These are phyloP conservation scores for Rosa hybrid DNA, from an alignment of 331 rosid genomes.

Conservation along the genomic window DNA sequence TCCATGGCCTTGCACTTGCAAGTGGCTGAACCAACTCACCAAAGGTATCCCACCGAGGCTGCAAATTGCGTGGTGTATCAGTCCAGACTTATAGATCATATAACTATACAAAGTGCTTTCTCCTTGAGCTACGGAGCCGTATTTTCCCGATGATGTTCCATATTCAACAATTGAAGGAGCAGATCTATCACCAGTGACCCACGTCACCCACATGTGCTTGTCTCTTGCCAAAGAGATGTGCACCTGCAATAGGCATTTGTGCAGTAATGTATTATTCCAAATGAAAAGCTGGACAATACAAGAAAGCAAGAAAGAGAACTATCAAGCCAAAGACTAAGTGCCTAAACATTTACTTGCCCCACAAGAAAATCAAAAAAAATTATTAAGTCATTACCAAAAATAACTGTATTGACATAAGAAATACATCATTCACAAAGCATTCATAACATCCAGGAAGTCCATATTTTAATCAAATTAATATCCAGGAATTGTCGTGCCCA, in stretches of 20 bases:
- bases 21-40: slow-evolving; percentile 92
- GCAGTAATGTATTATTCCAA: slow-evolving; percentile 8
- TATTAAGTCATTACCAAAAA: neutral
- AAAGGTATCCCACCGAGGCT: slow-evolving; percentile 52
- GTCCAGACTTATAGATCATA: slow-evolving; percentile 73
- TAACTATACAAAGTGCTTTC: slow-evolving; percentile 75
- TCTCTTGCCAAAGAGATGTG: slow-evolving; percentile 90
- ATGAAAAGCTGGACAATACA: neutral
- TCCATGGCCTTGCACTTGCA: slow-evolving; percentile 91
- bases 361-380: neutral
- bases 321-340: neutral
- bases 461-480: neutral
- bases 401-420: neutral
- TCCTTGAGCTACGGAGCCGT: slow-evolving; percentile 58
- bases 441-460: neutral
- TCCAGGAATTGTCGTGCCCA: neutral
- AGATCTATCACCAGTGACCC: slow-evolving; percentile 63
- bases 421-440: neutral
- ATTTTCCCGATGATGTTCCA: slow-evolving; percentile 64
- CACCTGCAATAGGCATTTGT: slow-evolving; percentile 53
- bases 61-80: slow-evolving; percentile 65
- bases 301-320: neutral
- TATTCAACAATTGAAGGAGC: slow-evolving; percentile 84
- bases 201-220: slow-evolving; percentile 70
- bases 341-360: neutral